Conservation (phyloP, 1,284 basidiomycete species). For the Puccinia brachypodii region DNA sequence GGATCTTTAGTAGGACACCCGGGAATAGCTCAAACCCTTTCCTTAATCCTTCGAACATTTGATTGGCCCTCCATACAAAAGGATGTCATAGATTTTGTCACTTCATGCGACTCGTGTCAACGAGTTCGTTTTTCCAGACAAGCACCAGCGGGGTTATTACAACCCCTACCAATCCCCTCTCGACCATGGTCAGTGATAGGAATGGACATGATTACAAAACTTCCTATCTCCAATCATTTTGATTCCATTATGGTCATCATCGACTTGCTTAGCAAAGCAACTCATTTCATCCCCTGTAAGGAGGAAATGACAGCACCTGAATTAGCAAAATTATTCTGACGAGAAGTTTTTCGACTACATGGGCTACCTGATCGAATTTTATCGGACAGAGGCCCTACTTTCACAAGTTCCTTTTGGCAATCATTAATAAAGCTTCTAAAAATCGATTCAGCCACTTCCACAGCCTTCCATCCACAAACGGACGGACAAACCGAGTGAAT, state of each 20-base stretch:
- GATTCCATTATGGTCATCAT: conserved; percentile 60
- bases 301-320: not conserved
- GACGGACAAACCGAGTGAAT: conserved; percentile 5
- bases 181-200: conserved; percentile 59
- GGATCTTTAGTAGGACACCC: not conserved
- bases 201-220: conserved; percentile 61
- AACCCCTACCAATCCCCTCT: conserved; percentile 56
- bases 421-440: not conserved
- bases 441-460: not conserved
- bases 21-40: not conserved
- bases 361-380: conserved; percentile 18
- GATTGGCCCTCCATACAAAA: not conserved
- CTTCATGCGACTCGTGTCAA: conserved; percentile 13
- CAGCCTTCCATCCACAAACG: conserved; percentile 14
- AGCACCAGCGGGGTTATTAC: conserved; percentile 56
- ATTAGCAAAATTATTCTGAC: not conserved
- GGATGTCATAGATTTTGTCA: conserved; percentile 2
- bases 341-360: conserved; percentile 21
- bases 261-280: conserved; percentile 59
- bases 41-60: not conserved
- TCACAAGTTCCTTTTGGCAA: conserved; percentile 6
- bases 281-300: conserved; percentile 54
- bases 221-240: conserved; percentile 58
- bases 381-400: not conserved
- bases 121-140: not conserved